These are phyloP conservation scores for Geranium incanum DNA, from an alignment of 441 rosid species.

Conservation along the genomic window DNA sequence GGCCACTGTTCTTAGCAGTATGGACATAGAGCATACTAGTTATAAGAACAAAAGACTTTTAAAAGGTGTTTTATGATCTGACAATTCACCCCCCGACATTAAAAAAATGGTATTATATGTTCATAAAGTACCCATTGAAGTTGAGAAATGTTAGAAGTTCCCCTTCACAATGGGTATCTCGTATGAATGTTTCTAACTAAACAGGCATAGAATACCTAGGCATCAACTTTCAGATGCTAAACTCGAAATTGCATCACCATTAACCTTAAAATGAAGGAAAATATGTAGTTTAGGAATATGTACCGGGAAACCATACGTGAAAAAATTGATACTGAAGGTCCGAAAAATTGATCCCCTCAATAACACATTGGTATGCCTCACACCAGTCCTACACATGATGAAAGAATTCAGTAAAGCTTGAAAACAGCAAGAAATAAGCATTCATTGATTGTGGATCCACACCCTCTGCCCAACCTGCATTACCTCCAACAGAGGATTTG, in stretches of 20 bases:
- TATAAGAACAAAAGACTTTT: too few species aligned
- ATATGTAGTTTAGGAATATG: conserved; percentile 29
- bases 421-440: conserved; percentile 17
- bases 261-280: conserved; percentile 3
- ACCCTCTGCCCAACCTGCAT: background rate
- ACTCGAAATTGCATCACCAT: conserved; percentile 6
- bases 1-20: too few species aligned
- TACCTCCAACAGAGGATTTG: background rate
- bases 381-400: conserved; percentile 69
- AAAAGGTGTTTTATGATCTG: too few species aligned
- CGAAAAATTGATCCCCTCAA: conserved; percentile 84
- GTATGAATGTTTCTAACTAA: background rate
- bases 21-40: too few species aligned
- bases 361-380: conserved; percentile 87
- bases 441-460: background rate
- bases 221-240: background rate
- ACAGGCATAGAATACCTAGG: background rate
- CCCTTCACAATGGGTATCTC: background rate
- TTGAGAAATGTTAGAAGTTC: background rate
- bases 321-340: conserved; percentile 95
- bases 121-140: background rate
- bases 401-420: conserved; percentile 22
- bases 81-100: background rate
- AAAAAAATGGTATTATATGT: conserved; percentile 1
- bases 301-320: conserved; percentile 99